These are phyloP conservation scores for Gigaspora rosea DNA, from an alignment of 192 early-diverging fungal genomes.

Conservation along the genomic window DNA sequence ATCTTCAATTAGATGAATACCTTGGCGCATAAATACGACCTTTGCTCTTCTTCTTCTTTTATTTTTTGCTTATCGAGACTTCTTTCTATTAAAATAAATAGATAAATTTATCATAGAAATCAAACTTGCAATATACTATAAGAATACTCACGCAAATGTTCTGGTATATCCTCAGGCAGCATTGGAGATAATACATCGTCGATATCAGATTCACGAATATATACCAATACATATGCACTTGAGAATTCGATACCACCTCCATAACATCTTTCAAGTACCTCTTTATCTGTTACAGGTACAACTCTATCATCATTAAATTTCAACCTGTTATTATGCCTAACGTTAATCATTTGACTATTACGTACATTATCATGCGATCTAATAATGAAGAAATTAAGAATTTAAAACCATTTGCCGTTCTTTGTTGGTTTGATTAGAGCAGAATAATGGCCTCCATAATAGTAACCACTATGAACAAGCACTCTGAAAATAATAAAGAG, in stretches of 20 bases:
- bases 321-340: constrained; percentile 43
- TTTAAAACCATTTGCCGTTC: constrained; percentile 71
- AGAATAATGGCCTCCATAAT: constrained; percentile 93
- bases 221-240: constrained; percentile 99
- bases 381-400: too few relatives aligned
- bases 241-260: constrained; percentile 89
- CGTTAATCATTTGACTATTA: too few relatives aligned
- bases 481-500: constrained; percentile 56
- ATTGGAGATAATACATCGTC: constrained; percentile 71
- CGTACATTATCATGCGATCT: too few relatives aligned
- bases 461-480: constrained; percentile 91
- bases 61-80: constrained; percentile 64
- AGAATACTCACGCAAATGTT: constrained; percentile 62
- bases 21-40: constrained; percentile 65
- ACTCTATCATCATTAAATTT: constrained; percentile 97
- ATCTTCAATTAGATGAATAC: constrained; percentile 36
- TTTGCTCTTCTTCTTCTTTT: constrained; percentile 70
- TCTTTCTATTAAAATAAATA: constrained; percentile 28
- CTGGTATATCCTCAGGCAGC: constrained; percentile 73
- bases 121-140: neutral
- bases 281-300: constrained; percentile 70
- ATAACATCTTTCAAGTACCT: constrained; percentile 93
- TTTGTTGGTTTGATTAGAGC: constrained; percentile 83
- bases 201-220: constrained; percentile 79
- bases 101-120: neutral